These are phyloP conservation scores for Lactarius sanguifluus DNA, from an alignment of 768 basidiomycete species.

Conservation along the genomic window DNA sequence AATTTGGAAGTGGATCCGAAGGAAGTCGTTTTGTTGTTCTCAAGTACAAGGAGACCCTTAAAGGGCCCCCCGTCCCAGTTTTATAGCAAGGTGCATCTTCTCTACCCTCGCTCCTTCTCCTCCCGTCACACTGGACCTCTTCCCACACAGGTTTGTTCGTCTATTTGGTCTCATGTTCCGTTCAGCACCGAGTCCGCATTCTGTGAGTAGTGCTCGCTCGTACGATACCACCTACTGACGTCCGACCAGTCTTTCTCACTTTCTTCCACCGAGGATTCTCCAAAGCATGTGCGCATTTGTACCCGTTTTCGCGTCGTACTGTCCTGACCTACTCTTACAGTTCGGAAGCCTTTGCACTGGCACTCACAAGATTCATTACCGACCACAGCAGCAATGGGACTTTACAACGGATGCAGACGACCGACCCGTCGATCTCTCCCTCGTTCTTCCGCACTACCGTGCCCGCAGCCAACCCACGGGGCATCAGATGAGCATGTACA, in stretches of 20 bases:
- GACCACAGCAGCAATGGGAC: constrained; percentile 49
- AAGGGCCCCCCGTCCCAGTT: neutral
- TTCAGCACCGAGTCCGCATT: constrained; percentile 8
- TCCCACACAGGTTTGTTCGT: neutral
- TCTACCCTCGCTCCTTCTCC: neutral
- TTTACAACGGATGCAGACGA: constrained; percentile 55
- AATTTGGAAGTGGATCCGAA: constrained; percentile 4
- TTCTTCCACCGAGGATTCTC: constrained; percentile 21
- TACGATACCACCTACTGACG: neutral
- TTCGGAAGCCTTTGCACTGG: constrained; percentile 12
- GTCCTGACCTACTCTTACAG: constrained; percentile 8
- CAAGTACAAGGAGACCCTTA: constrained; percentile 25
- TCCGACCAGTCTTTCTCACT: constrained; percentile 18
- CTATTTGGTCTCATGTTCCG: constrained; percentile 17
- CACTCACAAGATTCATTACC: constrained; percentile 30
- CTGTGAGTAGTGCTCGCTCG: neutral
- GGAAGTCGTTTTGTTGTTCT: constrained; percentile 11
- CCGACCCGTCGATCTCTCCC: constrained; percentile 58
- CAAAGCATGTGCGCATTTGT: constrained; percentile 16
- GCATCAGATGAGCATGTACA: constrained; percentile 70
- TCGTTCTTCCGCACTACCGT: constrained; percentile 76
- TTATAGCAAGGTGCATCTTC: constrained; percentile 17
- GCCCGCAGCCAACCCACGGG: constrained; percentile 70
- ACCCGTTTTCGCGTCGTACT: neutral
- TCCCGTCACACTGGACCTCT: neutral